Conservation (phyloP, 345 rosid genomes). For the Eucalyptus paniculata region DNA sequence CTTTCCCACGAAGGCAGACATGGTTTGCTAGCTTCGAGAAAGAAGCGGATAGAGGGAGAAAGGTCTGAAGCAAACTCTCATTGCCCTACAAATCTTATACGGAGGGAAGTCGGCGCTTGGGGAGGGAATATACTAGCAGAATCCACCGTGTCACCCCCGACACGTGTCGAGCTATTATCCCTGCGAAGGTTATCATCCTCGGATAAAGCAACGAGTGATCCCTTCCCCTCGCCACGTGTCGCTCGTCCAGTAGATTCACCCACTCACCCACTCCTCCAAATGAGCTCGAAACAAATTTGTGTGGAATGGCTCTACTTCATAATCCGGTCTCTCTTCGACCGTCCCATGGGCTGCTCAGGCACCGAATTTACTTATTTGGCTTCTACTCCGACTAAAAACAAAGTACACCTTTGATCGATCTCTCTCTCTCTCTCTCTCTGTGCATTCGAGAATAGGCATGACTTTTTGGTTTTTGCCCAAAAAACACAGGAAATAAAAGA, state of each 20-base stretch:
- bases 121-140: slow-evolving; percentile 35
- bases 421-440: neutral
- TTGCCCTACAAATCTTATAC: slow-evolving; percentile 15
- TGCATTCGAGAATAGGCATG: neutral
- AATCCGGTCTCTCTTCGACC: neutral
- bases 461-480: neutral
- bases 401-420: neutral
- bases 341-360: neutral
- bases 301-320: slow-evolving; percentile 13
- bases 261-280: slow-evolving; percentile 1
- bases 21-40: slow-evolving; percentile 1
- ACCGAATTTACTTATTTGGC: neutral
- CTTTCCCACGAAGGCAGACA: slow-evolving; percentile 90
- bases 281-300: neutral
- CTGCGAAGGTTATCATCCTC: slow-evolving; percentile 39
- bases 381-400: neutral
- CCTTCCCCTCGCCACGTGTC: slow-evolving; percentile 28
- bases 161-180: slow-evolving; percentile 50
- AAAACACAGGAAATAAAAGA: neutral
- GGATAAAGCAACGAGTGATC: slow-evolving; percentile 64
- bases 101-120: neutral
- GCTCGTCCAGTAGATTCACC: slow-evolving; percentile 2
- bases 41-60: neutral
- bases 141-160: neutral
- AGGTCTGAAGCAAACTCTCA: slow-evolving; percentile 11